Conservation (phyloP, 768 basidiomycete species). For the Pulveroboletus sp. region DNA sequence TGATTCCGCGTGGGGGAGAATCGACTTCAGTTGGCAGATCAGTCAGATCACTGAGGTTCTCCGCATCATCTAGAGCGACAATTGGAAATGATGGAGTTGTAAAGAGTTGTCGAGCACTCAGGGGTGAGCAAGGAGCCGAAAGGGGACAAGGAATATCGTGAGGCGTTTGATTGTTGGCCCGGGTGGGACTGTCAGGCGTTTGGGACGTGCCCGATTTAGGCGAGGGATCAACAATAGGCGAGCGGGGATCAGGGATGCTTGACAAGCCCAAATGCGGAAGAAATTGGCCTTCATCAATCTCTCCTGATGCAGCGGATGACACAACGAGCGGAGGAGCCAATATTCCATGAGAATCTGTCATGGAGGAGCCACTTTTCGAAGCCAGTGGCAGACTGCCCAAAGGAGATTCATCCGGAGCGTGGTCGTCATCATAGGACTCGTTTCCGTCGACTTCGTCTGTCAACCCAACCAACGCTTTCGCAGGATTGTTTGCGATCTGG, state of each 20-base stretch:
- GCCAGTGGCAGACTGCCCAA: background rate
- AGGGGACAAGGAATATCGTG: background rate
- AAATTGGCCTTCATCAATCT: background rate
- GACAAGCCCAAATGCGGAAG: background rate
- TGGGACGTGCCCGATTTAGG: background rate
- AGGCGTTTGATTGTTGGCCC: background rate
- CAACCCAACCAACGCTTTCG: conserved; percentile 11
- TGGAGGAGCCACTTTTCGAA: background rate
- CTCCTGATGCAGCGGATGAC: background rate
- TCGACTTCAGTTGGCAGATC: conserved; percentile 26
- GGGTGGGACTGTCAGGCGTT: background rate
- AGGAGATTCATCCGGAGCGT: background rate
- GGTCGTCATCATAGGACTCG: conserved; percentile 2
- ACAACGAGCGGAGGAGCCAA: background rate
- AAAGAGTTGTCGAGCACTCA: background rate
- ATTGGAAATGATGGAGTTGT: background rate
- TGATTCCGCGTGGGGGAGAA: conserved; percentile 9
- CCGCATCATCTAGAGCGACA: conserved; percentile 8
- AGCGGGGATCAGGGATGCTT: background rate
- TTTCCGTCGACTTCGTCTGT: conserved; percentile 8
- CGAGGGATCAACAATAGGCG: background rate
- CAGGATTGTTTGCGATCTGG: conserved; percentile 20
- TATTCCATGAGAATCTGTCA: background rate
- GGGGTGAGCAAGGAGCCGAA: background rate
- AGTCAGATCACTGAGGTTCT: conserved; percentile 27